Evolutionary conservation across 495 filamentous ascomycete genomes (phyloP), one percentile per base, ranked within the genome.

Genomic region (Hypoxylon cercidicola): DNA sequence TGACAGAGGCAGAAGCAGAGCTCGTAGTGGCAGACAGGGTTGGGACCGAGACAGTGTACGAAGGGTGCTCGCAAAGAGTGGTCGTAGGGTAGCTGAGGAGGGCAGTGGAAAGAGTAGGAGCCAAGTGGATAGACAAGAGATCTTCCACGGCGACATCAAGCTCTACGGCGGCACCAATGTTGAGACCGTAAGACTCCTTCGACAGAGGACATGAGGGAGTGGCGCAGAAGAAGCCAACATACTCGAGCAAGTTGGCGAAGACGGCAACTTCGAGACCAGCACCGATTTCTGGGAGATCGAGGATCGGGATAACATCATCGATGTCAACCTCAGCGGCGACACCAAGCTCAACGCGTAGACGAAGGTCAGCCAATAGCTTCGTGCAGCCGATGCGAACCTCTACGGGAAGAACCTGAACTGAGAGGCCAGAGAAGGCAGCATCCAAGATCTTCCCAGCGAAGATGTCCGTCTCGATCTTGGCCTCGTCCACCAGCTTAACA

Each of bases 181-280:
- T 75, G 40, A 78, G 61, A 45, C 77, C 75, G 39, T 77, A 73
- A 52, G 64, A 70, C 60, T 78, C 75, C 48, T 66, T 70, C 18
- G 66, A 62, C 10, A 74, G 63, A 44, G 71, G 71, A 56, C 71
- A 74, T 13, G 53, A 15, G 1, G 68, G 65, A n/a, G 68, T 66
- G 12, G 59, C 65, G 45, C 71, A 74, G 58, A 81, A 70, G 34
- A 75, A 74, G 61, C 75, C 78, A 30, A 73, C 68, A 46, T 77
- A 81, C 56, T 79, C 75, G 39, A 78, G 67, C 5, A 81, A 65
- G 54, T 81, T 76, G 52, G 73, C 75, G 55, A 72, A 77, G 48
- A 79, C 74, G 25, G 76, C 75, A 19, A 79, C 67, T 55, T 76
- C 74, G 7, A 78, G 71, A 61, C 75, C 73, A 30, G 77, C 76